Evolutionary conservation across 108 stramenopile genomes (phyloP).

Genomic region (Cyclotella choctawhatcheeana): DNA sequence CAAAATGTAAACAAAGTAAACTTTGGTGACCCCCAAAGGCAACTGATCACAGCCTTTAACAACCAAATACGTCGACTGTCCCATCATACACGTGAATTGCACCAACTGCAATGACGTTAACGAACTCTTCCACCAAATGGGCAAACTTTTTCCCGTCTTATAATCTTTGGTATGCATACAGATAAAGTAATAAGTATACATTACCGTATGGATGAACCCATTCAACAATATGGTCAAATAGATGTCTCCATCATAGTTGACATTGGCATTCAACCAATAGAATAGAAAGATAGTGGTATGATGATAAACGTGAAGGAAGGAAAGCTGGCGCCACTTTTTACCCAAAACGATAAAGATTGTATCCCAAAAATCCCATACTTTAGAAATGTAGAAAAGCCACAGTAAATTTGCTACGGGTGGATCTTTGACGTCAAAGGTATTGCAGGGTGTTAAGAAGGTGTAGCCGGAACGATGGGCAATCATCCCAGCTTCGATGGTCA

Average conservation of each 20-base stretch:
- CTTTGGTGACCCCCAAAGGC: conserved; percentile 67
- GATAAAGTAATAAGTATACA: conserved; percentile 99
- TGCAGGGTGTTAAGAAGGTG: conserved; percentile 81
- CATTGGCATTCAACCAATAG: conserved; percentile 96
- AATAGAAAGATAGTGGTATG: conserved; percentile 98
- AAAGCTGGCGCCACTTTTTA: conserved; percentile 98
- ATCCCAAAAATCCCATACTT: conserved; percentile 99
- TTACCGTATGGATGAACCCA: conserved; percentile 99
- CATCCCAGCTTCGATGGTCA: conserved; percentile 95
- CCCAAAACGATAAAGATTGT: conserved; percentile 98
- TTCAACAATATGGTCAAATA: conserved; percentile 96
- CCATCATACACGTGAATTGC: conserved; percentile 98
- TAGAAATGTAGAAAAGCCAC: conserved; percentile 98
- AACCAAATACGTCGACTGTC: conserved; percentile 90
- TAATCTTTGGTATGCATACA: conserved; percentile 96
- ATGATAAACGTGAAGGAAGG: conserved; percentile 99
- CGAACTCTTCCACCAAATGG: conserved; percentile 98
- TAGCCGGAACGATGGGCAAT: conserved; percentile 92
- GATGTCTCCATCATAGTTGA: conserved; percentile 95
- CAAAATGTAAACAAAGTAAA: conserved; percentile 96
- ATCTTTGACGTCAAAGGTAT: conserved; percentile 70
- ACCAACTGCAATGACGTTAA: conserved; percentile 95
- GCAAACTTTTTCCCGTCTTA: conserved; percentile 87
- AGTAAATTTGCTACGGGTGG: conserved; percentile 91
- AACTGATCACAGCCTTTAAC: conserved; percentile 66